Evolutionary conservation across 371 early-diverging fungal species (phyloP).

Genomic region (Saksenaea vasiformis): DNA sequence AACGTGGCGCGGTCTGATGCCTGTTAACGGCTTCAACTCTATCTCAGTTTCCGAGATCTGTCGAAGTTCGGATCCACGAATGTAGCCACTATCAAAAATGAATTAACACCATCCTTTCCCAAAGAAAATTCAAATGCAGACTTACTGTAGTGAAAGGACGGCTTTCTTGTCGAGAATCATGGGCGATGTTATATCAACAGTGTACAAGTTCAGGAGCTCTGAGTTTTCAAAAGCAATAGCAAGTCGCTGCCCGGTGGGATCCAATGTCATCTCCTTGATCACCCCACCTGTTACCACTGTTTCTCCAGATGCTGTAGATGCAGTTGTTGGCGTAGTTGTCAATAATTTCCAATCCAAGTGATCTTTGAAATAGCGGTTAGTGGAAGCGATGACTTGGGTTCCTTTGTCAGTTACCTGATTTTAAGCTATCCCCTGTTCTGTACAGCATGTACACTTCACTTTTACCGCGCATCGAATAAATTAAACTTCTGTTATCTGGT

Average conservation of each 20-base stretch:
- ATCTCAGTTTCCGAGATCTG: background rate
- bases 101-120: background rate
- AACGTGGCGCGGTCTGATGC: constrained; percentile 21
- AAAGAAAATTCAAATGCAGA: background rate
- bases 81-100: constrained; percentile 30
- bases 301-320: constrained; percentile 3
- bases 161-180: constrained; percentile 14
- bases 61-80: constrained; percentile 25
- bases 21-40: constrained; percentile 10
- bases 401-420: constrained; percentile 8
- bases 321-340: background rate
- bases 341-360: constrained; percentile 11
- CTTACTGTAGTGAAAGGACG: constrained; percentile 30
- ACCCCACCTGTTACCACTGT: constrained; percentile 7
- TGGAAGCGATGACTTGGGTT: too few relatives aligned
- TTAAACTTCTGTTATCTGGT: constrained; percentile 36
- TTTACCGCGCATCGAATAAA: constrained; percentile 43
- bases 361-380: background rate
- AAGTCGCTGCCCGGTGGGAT: constrained; percentile 32
- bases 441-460: constrained; percentile 31
- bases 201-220: constrained; percentile 24
- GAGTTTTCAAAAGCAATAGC: constrained; percentile 34
- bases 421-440: constrained; percentile 15
- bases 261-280: constrained; percentile 39
- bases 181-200: constrained; percentile 17